Evolutionary conservation across 192 early-diverging fungal species (phyloP).

Genomic region (Chytriomyces sp.): DNA sequence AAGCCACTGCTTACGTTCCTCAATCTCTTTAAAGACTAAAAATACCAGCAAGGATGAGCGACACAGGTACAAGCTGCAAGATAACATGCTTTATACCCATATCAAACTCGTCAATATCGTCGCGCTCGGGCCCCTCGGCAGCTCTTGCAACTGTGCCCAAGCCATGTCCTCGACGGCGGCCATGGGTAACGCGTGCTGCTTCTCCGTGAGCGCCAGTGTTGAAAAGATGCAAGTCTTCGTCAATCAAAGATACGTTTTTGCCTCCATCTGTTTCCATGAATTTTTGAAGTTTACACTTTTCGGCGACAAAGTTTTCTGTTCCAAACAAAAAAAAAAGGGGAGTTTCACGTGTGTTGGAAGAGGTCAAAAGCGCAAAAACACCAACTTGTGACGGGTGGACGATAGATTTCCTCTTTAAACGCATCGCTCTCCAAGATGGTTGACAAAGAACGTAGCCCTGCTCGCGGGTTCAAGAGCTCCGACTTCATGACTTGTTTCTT

Average conservation of each 20-base stretch:
- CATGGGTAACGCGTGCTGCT: constrained; percentile 11
- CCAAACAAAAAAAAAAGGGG: background rate
- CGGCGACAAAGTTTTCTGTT: constrained; percentile 38
- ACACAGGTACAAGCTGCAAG: constrained; percentile 1
- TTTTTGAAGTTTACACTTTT: constrained; percentile 41
- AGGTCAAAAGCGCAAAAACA: background rate
- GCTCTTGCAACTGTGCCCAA: constrained; percentile 19
- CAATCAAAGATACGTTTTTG: background rate
- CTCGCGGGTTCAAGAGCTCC: background rate
- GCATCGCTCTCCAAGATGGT: constrained; percentile 42
- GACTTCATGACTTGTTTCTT: constrained; percentile 28
- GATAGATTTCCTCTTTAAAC: constrained; percentile 46
- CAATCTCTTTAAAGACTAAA: constrained; percentile 53
- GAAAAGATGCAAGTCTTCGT: constrained; percentile 12
- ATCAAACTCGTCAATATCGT: constrained; percentile 53
- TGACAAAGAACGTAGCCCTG: constrained; percentile 35
- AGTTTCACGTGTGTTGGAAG: background rate
- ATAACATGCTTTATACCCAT: constrained; percentile 40
- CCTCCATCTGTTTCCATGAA: constrained; percentile 37
- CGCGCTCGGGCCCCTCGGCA: constrained; percentile 16
- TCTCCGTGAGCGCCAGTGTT: background rate
- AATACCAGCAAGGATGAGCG: constrained; percentile 16
- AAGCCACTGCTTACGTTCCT: constrained; percentile 55
- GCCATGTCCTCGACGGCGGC: background rate
- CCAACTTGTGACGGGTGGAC: constrained; percentile 37